Base-by-base conservation (phyloP, 2,329 filamentous ascomycete species). In the Penicillium sp. region DNA sequence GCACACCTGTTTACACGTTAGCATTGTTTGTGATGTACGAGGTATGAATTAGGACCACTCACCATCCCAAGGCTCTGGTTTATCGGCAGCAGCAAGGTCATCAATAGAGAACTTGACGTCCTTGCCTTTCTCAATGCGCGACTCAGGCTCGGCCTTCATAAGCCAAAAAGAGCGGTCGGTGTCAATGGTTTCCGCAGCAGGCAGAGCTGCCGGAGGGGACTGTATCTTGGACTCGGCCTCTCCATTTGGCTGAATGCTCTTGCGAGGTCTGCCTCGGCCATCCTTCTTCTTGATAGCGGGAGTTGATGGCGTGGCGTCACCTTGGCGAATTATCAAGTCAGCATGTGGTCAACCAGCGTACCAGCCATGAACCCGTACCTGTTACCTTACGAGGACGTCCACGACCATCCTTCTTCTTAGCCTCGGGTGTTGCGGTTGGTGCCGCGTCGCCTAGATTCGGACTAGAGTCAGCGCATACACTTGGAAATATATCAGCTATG, bases 101-200 rank as follows among this genome's bases (percentile, higher is more conserved):
- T 97, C 92, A 66, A 99, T 97, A 1, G 92, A 95, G 75, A 97
- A 99, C 62, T 86, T 88, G 43, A 97, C 90, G 69, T 97, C 92
- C 47, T 89, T 79, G 1, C 92, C 93, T 50, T 92, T 93, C 70
- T 96, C 91, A 14, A 92, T 77, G 5, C 94, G 88, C 4, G 91
- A 85, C 64, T 96, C 89, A 0, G 94, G 93, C 75, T 99, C 89
- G 0, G 90, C 89, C 75, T 93, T 94, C 82, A 94, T 83, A 31
- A 94, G 81, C 89, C 89, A 92, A 73, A 88, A 92, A 72, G 79
- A 79, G 43, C 69, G 72, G 16, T 62, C 67, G 18, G 51, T 56
- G 32, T 63, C 57, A 29, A 50, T 48, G 22, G 24, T 45, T 8
- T 46, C 27, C n/a, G 39, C 32, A 5, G 21, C 42, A 18, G 50